Conservation (phyloP, 2,329 filamentous ascomycete species). For the Fusarium pseudoanthophilum region DNA sequence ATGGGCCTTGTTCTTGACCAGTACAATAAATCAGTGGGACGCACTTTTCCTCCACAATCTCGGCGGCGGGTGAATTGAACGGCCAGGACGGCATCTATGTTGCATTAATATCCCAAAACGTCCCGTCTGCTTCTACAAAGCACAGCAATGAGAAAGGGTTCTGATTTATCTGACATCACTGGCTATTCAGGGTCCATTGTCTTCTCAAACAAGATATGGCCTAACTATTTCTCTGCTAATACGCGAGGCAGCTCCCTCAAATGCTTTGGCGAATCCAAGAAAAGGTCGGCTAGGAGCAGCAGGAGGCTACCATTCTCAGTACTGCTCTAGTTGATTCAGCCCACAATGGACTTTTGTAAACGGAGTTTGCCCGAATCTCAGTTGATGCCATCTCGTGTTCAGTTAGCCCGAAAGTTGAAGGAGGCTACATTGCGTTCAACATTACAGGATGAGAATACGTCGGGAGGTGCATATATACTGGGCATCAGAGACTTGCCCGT, state of each 20-base stretch:
- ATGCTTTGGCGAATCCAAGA: background rate
- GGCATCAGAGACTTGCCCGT: background rate
- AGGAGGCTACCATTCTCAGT: background rate
- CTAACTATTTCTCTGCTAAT: background rate
- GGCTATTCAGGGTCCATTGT: background rate
- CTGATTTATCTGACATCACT: background rate
- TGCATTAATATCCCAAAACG: background rate
- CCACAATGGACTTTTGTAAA: background rate
- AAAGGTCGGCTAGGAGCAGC: background rate
- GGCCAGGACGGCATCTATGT: background rate
- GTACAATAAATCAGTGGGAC: slow-evolving; percentile 5
- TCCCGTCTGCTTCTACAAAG: background rate
- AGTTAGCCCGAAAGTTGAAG: background rate
- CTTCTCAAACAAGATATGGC: background rate
- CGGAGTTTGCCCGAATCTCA: slow-evolving; percentile 36
- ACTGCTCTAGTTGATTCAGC: background rate
- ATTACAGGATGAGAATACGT: slow-evolving; percentile 29
- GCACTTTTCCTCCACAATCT: slow-evolving; percentile 7
- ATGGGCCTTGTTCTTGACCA: slow-evolving; percentile 12
- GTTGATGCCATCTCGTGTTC: background rate
- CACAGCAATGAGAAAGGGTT: background rate
- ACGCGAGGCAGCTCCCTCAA: too few species aligned
- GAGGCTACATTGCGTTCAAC: slow-evolving; percentile 4
- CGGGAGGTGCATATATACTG: slow-evolving; percentile 14
- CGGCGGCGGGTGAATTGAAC: background rate